Percentiles rank a stretch among this genome's conserved stretches.
Evolutionary conservation across 345 rosid genomes (phyloP).

Genomic region (Luvunga scandens): DNA sequence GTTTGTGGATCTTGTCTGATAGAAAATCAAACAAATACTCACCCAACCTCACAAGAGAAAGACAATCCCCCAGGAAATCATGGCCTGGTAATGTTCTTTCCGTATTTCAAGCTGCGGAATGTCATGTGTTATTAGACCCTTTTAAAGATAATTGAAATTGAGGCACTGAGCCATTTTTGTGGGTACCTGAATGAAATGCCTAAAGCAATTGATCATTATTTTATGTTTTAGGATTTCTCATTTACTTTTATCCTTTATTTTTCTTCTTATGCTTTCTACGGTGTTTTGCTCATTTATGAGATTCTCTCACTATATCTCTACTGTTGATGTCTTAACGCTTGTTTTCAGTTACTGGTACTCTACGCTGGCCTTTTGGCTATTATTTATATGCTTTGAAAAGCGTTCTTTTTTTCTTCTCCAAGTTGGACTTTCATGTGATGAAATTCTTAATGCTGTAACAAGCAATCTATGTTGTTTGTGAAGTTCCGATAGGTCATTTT

Average conservation of each 20-base stretch:
- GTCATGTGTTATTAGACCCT: not conserved
- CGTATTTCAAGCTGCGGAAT: not conserved
- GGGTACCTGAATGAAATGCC: not conserved
- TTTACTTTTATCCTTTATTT: not conserved
- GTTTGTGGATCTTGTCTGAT: slow-evolving; percentile 29
- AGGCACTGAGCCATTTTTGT: not conserved
- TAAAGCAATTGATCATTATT: not conserved
- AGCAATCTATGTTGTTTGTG: not conserved
- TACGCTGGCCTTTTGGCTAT: not conserved
- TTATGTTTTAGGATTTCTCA: not conserved
- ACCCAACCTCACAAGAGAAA: slow-evolving; percentile 27
- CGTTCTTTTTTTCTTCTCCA: not conserved
- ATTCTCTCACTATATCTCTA: too few species aligned
- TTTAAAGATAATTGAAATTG: not conserved
- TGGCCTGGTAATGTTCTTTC: slow-evolving; percentile 42
- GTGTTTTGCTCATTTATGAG: too few species aligned
- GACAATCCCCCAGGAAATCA: slow-evolving; percentile 25
- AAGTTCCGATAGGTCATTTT: not conserved
- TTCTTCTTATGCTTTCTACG: not conserved
- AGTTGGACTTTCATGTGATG: not conserved
- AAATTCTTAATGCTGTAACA: not conserved
- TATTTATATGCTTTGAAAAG: not conserved
- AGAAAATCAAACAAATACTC: slow-evolving; percentile 13
- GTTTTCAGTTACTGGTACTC: not conserved
- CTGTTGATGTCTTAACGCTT: not conserved